Conservation (phyloP, 2,329 filamentous ascomycete species). For the Penicillium olsonii region DNA sequence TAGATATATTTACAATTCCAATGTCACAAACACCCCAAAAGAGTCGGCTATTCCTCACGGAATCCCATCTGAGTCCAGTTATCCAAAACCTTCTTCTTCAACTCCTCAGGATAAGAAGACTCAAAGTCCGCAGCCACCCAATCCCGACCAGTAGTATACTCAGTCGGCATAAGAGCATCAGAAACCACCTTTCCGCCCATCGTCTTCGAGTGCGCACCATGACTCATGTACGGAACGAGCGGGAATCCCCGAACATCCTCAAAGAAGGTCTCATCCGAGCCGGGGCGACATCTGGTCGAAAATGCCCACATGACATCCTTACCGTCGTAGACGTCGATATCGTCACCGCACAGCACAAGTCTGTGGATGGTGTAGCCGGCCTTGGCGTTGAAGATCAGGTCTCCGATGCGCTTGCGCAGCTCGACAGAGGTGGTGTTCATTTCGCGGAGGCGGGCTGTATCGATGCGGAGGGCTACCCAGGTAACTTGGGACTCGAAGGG, state of each 20-base stretch:
- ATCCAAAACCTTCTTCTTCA: conserved; percentile 42
- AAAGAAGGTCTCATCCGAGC: conserved; percentile 47
- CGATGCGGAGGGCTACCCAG: conserved; percentile 57
- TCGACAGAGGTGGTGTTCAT: conserved; percentile 52
- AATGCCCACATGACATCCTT: conserved; percentile 55
- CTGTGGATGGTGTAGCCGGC: conserved; percentile 47
- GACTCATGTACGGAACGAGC: conserved; percentile 51
- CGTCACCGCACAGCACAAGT: conserved; percentile 50
- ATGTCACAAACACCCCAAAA: not conserved
- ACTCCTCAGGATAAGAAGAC: conserved; percentile 39
- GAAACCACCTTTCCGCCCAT: conserved; percentile 51
- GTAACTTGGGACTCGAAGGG: conserved; percentile 52
- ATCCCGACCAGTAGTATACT: conserved; percentile 42
- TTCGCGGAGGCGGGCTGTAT: conserved; percentile 57
- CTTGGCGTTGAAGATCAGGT: conserved; percentile 47
- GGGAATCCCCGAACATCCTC: conserved; percentile 49
- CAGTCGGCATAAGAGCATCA: conserved; percentile 46
- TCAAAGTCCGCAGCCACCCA: conserved; percentile 38
- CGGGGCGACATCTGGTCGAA: conserved; percentile 50
- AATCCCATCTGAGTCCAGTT: conserved; percentile 41
- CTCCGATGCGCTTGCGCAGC: conserved; percentile 45
- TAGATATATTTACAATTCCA: not conserved
- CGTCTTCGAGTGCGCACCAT: conserved; percentile 36
- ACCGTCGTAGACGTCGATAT: conserved; percentile 50
- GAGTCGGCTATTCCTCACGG: conserved; percentile 7